Base-by-base conservation (phyloP, 805 yeast genomes). In the Cyberlindnera maritima region DNA sequence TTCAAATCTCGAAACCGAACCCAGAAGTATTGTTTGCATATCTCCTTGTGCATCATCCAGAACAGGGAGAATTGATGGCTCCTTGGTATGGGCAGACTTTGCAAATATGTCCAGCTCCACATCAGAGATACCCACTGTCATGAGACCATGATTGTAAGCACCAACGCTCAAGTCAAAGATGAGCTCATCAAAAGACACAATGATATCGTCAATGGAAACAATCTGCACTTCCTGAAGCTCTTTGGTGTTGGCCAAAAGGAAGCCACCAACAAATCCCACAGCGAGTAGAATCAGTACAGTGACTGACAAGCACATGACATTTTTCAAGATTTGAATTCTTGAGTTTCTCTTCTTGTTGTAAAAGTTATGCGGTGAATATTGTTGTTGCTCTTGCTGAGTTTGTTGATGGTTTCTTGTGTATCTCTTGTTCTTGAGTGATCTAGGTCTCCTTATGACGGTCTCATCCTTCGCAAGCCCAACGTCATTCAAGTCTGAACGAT, bases 61-160 rank as follows among this genome's bases (percentile, higher is more conserved):
- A 3, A 41, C 23, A n/a, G 57, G 57, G 2, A 49, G 6, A 10
- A 39, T 21, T 3, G 48, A 17, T 1, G 44, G 20, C 10, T 54
- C 48, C 20, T 53, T 46, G 18, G 77, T 59, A 55, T 74, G 77
- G 7, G 80, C 74, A 39, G 87, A 79, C 56, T 81, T 83, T 2
- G 92, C 97, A 70, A 92, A 92, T 2, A 92, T 72, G 62, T 92
- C 97, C 36, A 92, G 65, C 54, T 88, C 92, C 10, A 84, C 83
- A 13, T 80, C 79, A 36, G 72, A 70, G 2, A 91, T 72, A 2
- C 71, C 68, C 5, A 90, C 79, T 2, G 85, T 74, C 54, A 90
- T 72, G 66, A 91, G 77, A 0, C 97, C 96, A 0, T 97, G 97
- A 62, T 92, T 92, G 57, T 83, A 79, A 0, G 95, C 96, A 49